Evolutionary conservation across 1,284 basidiomycete species (phyloP).

Genomic region (Cryptococcus depauperatus): DNA sequence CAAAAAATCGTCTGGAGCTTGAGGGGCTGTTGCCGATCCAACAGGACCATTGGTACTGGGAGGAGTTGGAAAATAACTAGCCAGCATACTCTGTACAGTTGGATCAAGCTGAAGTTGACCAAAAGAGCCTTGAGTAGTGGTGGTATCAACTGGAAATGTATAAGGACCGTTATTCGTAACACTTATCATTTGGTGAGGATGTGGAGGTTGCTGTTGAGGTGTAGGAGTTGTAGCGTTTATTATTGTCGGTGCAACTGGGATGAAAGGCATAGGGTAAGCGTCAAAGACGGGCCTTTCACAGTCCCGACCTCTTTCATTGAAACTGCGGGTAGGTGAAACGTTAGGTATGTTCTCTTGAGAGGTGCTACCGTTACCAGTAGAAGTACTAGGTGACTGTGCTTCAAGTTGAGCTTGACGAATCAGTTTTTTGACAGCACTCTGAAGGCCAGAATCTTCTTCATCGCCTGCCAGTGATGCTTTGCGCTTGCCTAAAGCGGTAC

Average conservation of each 20-base stretch:
- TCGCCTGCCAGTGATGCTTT: conserved; percentile 29
- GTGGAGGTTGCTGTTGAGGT: not conserved
- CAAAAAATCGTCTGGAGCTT: conserved; percentile 39
- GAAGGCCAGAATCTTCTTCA: conserved; percentile 38
- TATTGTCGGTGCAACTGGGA: conserved; percentile 10
- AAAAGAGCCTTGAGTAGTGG: conserved; percentile 2
- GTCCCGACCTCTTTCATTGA: conserved; percentile 11
- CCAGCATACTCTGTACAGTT: conserved; percentile 35
- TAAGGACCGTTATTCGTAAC: conserved; percentile 14
- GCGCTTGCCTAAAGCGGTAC: conserved; percentile 35
- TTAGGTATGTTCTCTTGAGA: not conserved
- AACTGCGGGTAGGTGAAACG: conserved; percentile 4
- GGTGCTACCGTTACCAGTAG: conserved; percentile 15
- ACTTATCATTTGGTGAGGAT: conserved; percentile 1
- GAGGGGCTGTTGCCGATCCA: conserved; percentile 8
- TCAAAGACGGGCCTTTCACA: conserved; percentile 38
- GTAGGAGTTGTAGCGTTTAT: conserved; percentile 9
- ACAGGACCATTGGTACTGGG: conserved; percentile 1
- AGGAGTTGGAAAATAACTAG: conserved; percentile 30
- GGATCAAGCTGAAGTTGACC: conserved; percentile 28
- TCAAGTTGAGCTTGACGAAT: conserved; percentile 42
- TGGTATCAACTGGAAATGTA: conserved; percentile 27
- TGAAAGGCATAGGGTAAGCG: conserved; percentile 38
- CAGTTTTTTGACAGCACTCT: conserved; percentile 44
- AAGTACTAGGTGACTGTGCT: conserved; percentile 27